Percentiles rank a stretch among this genome's conserved stretches.
These are phyloP conservation scores for Penicillium ochrochloron DNA, from an alignment of 495 filamentous ascomycete species.

Conservation along the genomic window DNA sequence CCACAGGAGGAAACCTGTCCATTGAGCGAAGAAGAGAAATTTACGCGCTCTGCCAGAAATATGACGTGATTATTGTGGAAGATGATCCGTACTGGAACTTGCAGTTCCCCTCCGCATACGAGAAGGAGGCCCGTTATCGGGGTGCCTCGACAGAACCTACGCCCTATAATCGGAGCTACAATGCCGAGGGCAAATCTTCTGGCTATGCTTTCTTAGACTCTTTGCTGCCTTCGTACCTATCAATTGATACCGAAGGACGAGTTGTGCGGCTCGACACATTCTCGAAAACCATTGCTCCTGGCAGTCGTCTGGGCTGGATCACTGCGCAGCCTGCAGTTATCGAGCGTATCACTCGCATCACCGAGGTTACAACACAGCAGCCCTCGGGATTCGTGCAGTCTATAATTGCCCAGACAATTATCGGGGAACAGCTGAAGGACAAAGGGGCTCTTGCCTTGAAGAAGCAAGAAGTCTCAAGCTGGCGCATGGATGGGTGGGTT, in stretches of 20 bases:
- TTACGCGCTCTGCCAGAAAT: constrained; percentile 78
- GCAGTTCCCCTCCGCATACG: constrained; percentile 74
- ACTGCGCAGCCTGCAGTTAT: constrained; percentile 78
- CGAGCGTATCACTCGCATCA: constrained; percentile 73
- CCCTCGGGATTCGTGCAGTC: constrained; percentile 88
- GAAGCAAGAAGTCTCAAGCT: constrained; percentile 54
- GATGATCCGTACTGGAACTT: constrained; percentile 98
- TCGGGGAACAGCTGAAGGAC: constrained; percentile 60
- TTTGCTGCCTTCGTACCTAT: constrained; percentile 76
- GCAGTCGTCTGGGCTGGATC: constrained; percentile 77
- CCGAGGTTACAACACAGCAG: constrained; percentile 76
- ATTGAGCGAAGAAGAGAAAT: constrained; percentile 74
- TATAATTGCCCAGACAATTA: constrained; percentile 75
- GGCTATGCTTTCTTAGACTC: constrained; percentile 82
- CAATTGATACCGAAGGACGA: constrained; percentile 81
- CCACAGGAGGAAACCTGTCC: constrained; percentile 75
- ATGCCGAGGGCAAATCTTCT: constrained; percentile 57
- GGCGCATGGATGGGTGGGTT: constrained; percentile 87
- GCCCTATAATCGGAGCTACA: constrained; percentile 47
- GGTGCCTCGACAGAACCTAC: constrained; percentile 20
- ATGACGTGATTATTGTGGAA: constrained; percentile 91
- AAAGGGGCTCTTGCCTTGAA: constrained; percentile 29
- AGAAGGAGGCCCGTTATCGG: constrained; percentile 41
- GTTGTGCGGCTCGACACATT: constrained; percentile 86
- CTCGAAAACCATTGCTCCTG: constrained; percentile 81